Conservation (phyloP, 1,139 yeast species). For the Zygotorulaspora mrakii region DNA sequence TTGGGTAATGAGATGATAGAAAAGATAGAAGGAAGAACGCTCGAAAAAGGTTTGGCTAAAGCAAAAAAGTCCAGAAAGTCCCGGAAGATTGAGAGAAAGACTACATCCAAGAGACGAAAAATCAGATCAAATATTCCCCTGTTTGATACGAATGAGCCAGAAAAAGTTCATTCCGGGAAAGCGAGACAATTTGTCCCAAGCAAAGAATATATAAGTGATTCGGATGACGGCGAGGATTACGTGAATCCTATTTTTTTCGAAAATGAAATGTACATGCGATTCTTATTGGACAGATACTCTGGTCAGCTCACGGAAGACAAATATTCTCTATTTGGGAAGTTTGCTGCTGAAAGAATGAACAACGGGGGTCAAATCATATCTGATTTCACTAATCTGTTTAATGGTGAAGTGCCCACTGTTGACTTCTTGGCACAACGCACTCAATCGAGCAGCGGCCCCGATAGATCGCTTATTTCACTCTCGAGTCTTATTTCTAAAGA, state of each 20-base stretch:
- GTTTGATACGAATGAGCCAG: slow-evolving; percentile 17
- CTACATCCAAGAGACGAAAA: slow-evolving; percentile 6
- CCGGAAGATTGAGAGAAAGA: slow-evolving; percentile 11
- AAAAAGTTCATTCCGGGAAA: slow-evolving; percentile 7
- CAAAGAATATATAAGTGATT: slow-evolving; percentile 35
- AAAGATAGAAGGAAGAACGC: slow-evolving; percentile 6
- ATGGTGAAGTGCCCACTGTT: slow-evolving; percentile 29
- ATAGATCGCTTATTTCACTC: slow-evolving; percentile 16
- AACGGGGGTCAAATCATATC: slow-evolving; percentile 22
- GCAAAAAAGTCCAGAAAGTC: slow-evolving; percentile 18
- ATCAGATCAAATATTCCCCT: slow-evolving; percentile 15
- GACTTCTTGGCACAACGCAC: slow-evolving; percentile 14
- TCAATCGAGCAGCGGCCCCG: slow-evolving; percentile 12
- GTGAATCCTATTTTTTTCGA: slow-evolving; percentile 33
- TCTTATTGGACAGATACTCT: slow-evolving; percentile 28
- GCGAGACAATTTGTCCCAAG: slow-evolving; percentile 22
- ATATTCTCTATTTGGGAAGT: slow-evolving; percentile 25
- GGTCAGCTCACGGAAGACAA: slow-evolving; percentile 30
- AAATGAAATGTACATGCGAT: slow-evolving; percentile 36
- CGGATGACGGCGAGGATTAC: slow-evolving; percentile 30
- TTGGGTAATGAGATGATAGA: slow-evolving; percentile 14
- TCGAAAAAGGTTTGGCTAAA: slow-evolving; percentile 27
- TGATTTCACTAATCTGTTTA: slow-evolving; percentile 31
- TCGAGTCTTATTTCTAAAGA: slow-evolving; percentile 15
- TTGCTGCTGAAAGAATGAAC: slow-evolving; percentile 30